Evolutionary conservation across 495 filamentous ascomycete species (phyloP), one percentile per base, ranked within the genome.

Genomic region (Aspergillus nanangensis): DNA sequence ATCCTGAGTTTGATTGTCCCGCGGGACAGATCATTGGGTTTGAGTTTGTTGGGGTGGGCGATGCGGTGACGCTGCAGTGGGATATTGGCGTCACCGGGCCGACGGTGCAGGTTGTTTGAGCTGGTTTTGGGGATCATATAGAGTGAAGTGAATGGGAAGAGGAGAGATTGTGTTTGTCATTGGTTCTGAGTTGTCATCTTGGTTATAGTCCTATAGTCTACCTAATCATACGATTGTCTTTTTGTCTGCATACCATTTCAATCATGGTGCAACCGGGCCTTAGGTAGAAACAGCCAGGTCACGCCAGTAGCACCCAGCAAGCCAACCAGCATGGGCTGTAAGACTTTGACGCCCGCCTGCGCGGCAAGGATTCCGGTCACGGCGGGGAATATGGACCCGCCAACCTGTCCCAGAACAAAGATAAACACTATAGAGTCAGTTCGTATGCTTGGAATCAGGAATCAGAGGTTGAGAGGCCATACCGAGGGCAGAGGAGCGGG

Each of bases 281-380:
- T 66, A 3, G 63, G 63, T 10, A 66, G 38, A 8, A 64, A 29
- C 24, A 66, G 38, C 63, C 63, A 66, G n/a, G 58, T 58, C n/a
- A 60, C 36, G 3, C 56, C 60, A 4, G 58, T 56, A 2, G 63
- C 61, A 0, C 55, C 41, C 2, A 66, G 47, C 15, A 66, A 48
- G 0, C 60, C 63, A 9, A 66, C 57, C 1, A 62, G 51, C 39
- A 64, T 62, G 0, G 60, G 61, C 44, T 64, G 63, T 31, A 66
- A 32, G 0, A 62, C 63, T 15, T 60, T 51, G 8, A 66, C 63
- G 1, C 58, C 63, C 1, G 55, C 47, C 18, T 40, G 27, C 0
- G 56, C 44, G 0, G 63, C 56, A 7, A 64, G 53, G 9, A 66
- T 38, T 5, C 60, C 63, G 0, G 61, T 62, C 1, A 66, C 25